Base-by-base conservation (phyloP, 495 filamentous ascomycete genomes). In the Penicillium ochrochloron region DNA sequence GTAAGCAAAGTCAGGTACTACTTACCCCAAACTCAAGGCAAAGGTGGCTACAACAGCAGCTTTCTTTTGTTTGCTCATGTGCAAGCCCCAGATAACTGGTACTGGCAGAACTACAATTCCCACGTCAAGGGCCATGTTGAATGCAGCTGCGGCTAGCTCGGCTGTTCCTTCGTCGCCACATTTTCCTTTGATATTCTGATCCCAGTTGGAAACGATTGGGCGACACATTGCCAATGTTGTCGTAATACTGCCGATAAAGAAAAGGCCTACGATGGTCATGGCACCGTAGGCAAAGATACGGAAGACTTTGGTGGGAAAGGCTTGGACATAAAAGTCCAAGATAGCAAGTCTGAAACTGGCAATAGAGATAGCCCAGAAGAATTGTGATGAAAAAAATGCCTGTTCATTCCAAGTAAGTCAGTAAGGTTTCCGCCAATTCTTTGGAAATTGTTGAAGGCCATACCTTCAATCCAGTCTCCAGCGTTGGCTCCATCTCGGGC, bases 201-300 rank as follows among this genome's bases (percentile, higher is more conserved):
- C 54, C 70, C 68, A 73, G 41, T 68, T 70, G 63, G 51, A 63
- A 27, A 42, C 41, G 12, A 73, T 63, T n/a, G 68, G 70, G 5
- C 65, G 62, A 35, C 65, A 73, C 8, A 73, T 57, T 4, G 68
- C 34, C 9, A 61, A 29, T n/a, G 70, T 68, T 14, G 60, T 64
- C 31, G 67, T 54, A 15, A 70, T 57, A 17, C 65, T 57, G 8
- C 65, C 57, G 4, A 64, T 37, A 58, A 62, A 70, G 63, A 70
- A 70, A 12, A 66, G 62, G 23, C 58, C 59, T 5, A 70, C 68
- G 5, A 68, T 29, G 15, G 9, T n/a, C n/a, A 27, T 53, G 11
- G 41, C 37, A 4, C 34, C 39, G 8, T 44, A 44, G 15, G 60
- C 52, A 53, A 44, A 39, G n/a, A n/a, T 35, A 9, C 25, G 39